phyloP scores from a whole-genome alignment of 495 filamentous ascomycete species.

The Sphaerosporella brunnea region DNA sequence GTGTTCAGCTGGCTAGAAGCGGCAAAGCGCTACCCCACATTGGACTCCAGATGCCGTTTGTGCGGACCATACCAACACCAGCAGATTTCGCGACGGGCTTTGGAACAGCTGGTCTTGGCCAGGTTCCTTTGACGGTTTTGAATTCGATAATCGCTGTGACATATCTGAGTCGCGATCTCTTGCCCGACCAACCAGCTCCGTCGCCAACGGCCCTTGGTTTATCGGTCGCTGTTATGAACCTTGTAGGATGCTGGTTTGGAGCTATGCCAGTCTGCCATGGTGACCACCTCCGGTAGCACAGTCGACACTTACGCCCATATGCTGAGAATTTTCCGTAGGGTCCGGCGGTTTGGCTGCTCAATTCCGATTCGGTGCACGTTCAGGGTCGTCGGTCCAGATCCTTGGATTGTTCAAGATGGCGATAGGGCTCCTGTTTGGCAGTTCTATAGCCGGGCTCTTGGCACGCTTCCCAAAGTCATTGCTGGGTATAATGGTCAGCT shows the following conservation, averaged over 20 bases:
- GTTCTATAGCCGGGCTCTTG: conserved; percentile 48
- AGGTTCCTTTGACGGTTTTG: conserved; percentile 73
- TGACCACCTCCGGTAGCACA: conserved; percentile 2
- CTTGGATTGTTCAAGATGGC: conserved; percentile 59
- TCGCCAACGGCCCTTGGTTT: conserved; percentile 56
- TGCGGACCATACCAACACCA: conserved; percentile 10
- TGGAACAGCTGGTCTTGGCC: conserved; percentile 51
- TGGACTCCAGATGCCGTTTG: conserved; percentile 32
- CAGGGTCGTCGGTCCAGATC: conserved; percentile 63
- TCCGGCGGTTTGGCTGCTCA: conserved; percentile 81
- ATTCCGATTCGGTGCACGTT: conserved; percentile 75
- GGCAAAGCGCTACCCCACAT: conserved; percentile 31
- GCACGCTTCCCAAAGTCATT: conserved; percentile 51
- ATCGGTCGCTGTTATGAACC: conserved; percentile 66
- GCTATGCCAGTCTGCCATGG: conserved; percentile 94
- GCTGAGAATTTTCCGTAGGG: too few relatives aligned
- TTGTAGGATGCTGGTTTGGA: conserved; percentile 74
- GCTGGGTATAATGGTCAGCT: conserved; percentile 55
- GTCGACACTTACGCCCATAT: too few relatives aligned
- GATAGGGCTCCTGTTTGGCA: conserved; percentile 55
- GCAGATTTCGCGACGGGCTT: conserved; percentile 33
- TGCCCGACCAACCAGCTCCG: conserved; percentile 48
- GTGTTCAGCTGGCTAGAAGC: conserved; percentile 11
- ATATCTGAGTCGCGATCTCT: conserved; percentile 52
- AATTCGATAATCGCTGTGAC: conserved; percentile 81